A percentile compares a stretch with the other conserved stretches of the same genome.
Evolutionary conservation across 192 early-diverging fungal species (phyloP).

Genomic region (Coemansia sp.): DNA sequence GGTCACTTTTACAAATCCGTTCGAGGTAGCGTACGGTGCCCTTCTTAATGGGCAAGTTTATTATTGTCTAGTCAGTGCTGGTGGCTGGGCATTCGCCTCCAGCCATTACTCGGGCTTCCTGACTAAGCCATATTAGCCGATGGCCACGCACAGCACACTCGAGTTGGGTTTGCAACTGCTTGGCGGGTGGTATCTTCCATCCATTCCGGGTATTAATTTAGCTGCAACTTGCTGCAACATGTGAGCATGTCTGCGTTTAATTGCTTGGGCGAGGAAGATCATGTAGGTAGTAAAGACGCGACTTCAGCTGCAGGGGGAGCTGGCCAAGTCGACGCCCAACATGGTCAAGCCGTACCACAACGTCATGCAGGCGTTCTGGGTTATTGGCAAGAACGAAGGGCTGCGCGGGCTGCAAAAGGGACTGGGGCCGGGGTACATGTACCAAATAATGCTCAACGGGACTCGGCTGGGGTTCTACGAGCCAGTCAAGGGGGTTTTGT

Average conservation of each 20-base stretch:
- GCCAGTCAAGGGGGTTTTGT: slow-evolving; percentile 64
- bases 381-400: slow-evolving; percentile 78
- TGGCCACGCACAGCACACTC: too few species aligned
- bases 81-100: neutral
- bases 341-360: slow-evolving; percentile 66
- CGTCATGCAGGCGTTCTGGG: slow-evolving; percentile 69
- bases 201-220: neutral
- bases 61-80: neutral
- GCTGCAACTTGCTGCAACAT: neutral
- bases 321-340: slow-evolving; percentile 48
- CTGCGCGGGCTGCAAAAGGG: slow-evolving; percentile 83
- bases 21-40: slow-evolving; percentile 74
- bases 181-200: neutral
- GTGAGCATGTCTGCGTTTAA: neutral
- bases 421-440: slow-evolving; percentile 80
- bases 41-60: too few species aligned
- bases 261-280: too few species aligned
- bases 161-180: too few species aligned
- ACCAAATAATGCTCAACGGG: slow-evolving; percentile 91
- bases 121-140: too few species aligned
- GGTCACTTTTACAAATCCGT: slow-evolving; percentile 94
- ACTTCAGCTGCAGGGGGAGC: slow-evolving; percentile 90
- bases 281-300: slow-evolving; percentile 88
- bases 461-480: slow-evolving; percentile 88
- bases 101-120: too few species aligned